A percentile compares a stretch with the other conserved stretches of the same genome.
phyloP scores from a whole-genome alignment of 2,329 filamentous ascomycete genomes.

The Chrysoporthe austroafricana region DNA sequence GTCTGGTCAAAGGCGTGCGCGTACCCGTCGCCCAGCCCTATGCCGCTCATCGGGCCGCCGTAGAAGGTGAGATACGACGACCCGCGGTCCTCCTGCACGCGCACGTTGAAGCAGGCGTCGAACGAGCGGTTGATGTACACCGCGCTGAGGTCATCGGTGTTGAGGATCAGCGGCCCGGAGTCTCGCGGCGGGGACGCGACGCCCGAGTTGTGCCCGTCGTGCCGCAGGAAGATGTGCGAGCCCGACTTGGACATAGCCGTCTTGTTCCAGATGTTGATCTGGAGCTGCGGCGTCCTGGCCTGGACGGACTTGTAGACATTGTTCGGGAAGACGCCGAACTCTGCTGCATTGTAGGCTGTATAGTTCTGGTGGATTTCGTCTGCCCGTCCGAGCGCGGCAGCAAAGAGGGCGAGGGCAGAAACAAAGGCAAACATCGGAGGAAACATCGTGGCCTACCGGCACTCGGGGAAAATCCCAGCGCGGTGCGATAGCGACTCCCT shows the following conservation, averaged over 20 bases:
- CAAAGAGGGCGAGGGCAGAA: not conserved
- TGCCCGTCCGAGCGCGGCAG: not conserved
- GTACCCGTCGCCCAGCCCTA: slow-evolving; percentile 16
- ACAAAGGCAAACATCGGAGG: not conserved
- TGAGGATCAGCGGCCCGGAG: slow-evolving; percentile 42
- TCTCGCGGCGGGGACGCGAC: slow-evolving; percentile 26
- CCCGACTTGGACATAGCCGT: slow-evolving; percentile 34
- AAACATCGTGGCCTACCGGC: not conserved
- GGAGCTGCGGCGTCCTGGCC: slow-evolving; percentile 40
- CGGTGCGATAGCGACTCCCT: not conserved
- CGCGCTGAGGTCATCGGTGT: slow-evolving; percentile 41
- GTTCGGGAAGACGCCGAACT: slow-evolving; percentile 36
- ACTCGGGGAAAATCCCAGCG: not conserved
- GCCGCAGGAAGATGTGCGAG: slow-evolving; percentile 41
- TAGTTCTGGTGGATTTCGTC: slow-evolving; percentile 30
- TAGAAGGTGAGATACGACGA: slow-evolving; percentile 33
- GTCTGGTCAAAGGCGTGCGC: slow-evolving; percentile 26
- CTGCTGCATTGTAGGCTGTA: slow-evolving; percentile 37
- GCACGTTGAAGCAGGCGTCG: slow-evolving; percentile 35
- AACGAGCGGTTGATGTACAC: slow-evolving; percentile 43
- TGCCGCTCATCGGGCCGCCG: slow-evolving; percentile 26
- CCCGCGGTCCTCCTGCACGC: slow-evolving; percentile 31
- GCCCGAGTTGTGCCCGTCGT: slow-evolving; percentile 23
- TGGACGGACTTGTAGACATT: slow-evolving; percentile 40
- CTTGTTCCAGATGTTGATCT: slow-evolving; percentile 39